Evolutionary conservation across 1,284 basidiomycete genomes (phyloP), one percentile per base, ranked within the genome.

Genomic region (Lignosus rhinocerotis): DNA sequence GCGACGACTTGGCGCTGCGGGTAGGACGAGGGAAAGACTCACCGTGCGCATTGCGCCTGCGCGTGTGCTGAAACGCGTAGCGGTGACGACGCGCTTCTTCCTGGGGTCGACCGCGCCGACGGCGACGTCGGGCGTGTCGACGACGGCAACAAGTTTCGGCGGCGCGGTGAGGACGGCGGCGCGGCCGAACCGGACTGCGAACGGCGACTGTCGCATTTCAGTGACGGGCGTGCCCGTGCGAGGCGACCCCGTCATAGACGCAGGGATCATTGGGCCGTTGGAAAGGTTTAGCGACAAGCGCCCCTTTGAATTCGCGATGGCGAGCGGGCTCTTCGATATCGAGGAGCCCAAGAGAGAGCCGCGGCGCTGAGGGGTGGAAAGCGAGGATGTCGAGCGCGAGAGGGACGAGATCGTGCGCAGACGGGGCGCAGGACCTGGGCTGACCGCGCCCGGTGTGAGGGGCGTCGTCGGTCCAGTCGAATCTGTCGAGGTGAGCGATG

Each of bases 111-210:
- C 90, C 34, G 90, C 89, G 30, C 90, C 90, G 39, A 92, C 85
- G 16, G 85, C 90, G 8, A 92, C 87, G 71, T 93, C 91, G 0
- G 90, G 90, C 16, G 90, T 93, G 70, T 91, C 90, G 10, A 93
- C 86, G 39, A 92, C 77, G 3, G 86, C 88, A n/a, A 93, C 82
- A 38, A 93, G 74, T 67, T 85, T 86, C 10, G 90, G 91, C 19
- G 90, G 90, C 8, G 89, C 88, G 16, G 88, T 92, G 71, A 92
- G 72, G 45, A 90, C 85, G 21, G 84, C 84, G 8, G 87, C 89
- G 19, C 87, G 80, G 0, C 87, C 88, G 62, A 80, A 87, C 33
- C 80, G 73, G 12, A 85, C 69, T 1, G 80, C 66, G 64, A 84
- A 82, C 32, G 68, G 67, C 60, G 50, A 71, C 59, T 61, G 57